Base-by-base conservation (phyloP, 345 rosid genomes). In the Eucalyptus cladocalyx region DNA sequence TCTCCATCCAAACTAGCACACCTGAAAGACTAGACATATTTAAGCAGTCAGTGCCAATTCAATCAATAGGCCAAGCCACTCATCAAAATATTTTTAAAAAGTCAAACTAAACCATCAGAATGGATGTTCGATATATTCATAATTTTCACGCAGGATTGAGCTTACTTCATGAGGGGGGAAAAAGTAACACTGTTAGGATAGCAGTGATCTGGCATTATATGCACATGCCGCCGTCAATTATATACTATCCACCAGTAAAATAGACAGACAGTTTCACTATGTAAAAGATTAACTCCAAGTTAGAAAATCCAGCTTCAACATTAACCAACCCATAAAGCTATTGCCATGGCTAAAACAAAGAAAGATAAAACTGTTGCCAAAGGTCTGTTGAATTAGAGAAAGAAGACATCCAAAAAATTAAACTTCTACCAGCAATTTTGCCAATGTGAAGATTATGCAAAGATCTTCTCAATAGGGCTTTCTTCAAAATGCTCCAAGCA, bases 1-100 rank as follows among this genome's bases (percentile, higher is more conserved):
- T 97, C 99, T 17, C 99, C 99, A 87, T 97, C 99, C 93, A 97
- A 94, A 93, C 98, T 97, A 37, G 95, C 98, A 94, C 99, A 97
- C 95, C 97, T 96, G 94, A 89, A 93, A 92, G 86, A 90, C 93
- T 92, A 93, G 91, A 91, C 54, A 87, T 90, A 91, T 86, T 40
- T 80, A 83, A 89, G 81, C 89, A 91, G 87, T 94, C 90, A 93
- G 89, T 65, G 80, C 81, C 87, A 34, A 47, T 54, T 43, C 40
- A 80, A 87, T 37, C 40, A 76, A 60, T 34, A 40, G 53, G 40
- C 26, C 37, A 80, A 62, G 54, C 56, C 40, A 40, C 47, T 76
- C 85, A 76, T 76, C 85, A 76, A 40, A 40, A 40, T 76, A 40
- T 40, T 23, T 40, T 18, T 4, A 37, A 34, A 40, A 37, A 11